Evolutionary conservation across 2,329 filamentous ascomycete genomes (phyloP), one percentile per base, ranked within the genome.

Genomic region (Epicoccum sorghinum): DNA sequence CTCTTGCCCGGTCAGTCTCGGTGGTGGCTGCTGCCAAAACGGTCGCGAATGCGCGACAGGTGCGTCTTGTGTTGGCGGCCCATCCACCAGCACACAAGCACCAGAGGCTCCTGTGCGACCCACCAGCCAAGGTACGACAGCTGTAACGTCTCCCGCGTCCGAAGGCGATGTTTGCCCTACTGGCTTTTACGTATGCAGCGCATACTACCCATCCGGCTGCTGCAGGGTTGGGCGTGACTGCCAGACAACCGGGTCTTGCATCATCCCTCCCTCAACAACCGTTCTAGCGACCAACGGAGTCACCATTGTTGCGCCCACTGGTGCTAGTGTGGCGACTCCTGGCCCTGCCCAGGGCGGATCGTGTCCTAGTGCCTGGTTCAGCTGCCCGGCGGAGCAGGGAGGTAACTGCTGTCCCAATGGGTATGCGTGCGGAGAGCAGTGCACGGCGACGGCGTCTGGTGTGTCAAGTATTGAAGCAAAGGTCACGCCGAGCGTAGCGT

Each of bases 181-280:
- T 0, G 93, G 93, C 2, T 98, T 93, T 79, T 98, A 98, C 74
- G 88, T 91, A 45, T 98, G 93, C 75, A 85, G 88, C 2, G 93
- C 93, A 2, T 86, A 87, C 55, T 91, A 93, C 55, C 79, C 83
- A 2, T 91, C 90, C 12, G 91, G 91, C 18, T 98, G 93, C 78
- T 98, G 93, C 77, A 89, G 89, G 52, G 92, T 91, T 0, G 93
- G 91, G 2, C 86, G 93, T 18, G 84, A 96, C 76, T 98, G 93
- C 76, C 85, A 89, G 55, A 89, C 87, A 0, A 90, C 89, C 0
- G 71, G 71, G 0, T 90, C 88, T 6, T 98, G 93, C 66, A 89
- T 90, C 0, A 77, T 80, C 0, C 72, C 67, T 0, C 67, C 80
- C 7, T 82, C 78, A 2, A 89, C 86, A 0, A 89, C 87, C 0